Evolutionary conservation across 495 filamentous ascomycete genomes (phyloP).

Genomic region (Penicillium odoratum): DNA sequence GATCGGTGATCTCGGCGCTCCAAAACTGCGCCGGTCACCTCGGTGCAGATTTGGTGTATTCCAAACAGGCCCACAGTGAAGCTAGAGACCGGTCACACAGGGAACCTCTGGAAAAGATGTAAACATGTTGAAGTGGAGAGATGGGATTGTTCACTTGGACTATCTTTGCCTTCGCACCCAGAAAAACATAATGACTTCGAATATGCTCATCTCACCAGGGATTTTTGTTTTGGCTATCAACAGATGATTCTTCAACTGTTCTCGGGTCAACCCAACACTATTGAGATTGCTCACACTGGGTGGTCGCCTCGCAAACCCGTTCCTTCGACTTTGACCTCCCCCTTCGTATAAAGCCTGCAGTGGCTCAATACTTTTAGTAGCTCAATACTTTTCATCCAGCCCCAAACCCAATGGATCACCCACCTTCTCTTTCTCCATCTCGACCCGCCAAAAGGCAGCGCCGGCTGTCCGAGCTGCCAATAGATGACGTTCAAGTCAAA

Average conservation of each 20-base stretch:
- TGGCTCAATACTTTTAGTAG: neutral
- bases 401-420: neutral
- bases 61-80: neutral
- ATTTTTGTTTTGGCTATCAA: neutral
- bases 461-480: neutral
- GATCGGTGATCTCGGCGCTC: neutral
- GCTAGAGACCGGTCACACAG: too few relatives aligned
- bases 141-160: neutral
- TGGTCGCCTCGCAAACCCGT: neutral
- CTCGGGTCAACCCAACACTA: neutral
- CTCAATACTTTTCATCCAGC: neutral
- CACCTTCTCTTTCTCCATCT: neutral
- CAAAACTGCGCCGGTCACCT: neutral
- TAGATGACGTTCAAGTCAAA: neutral
- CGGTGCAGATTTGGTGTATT: neutral
- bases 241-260: neutral
- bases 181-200: neutral
- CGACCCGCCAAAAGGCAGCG: neutral
- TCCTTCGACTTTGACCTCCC: neutral
- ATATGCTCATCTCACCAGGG: neutral
- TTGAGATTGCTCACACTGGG: neutral
- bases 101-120: neutral
- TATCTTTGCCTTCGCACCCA: neutral
- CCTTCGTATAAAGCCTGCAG: too few relatives aligned
- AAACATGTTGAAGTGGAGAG: neutral